Evolutionary conservation across 1,284 basidiomycete species (phyloP).

Genomic region (Ganoderma resinaceum): DNA sequence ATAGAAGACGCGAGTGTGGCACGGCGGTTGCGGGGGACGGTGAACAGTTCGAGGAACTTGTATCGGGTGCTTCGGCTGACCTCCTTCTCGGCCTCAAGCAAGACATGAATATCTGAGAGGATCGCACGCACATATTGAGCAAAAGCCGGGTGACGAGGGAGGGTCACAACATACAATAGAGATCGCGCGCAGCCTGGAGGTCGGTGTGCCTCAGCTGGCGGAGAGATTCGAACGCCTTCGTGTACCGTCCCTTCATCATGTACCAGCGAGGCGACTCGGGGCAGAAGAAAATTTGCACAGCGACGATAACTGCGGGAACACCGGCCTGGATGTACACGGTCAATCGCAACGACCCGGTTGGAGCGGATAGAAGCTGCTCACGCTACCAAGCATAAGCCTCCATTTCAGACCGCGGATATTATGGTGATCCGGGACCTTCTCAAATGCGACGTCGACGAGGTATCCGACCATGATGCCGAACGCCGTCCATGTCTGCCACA

Average conservation of each 20-base stretch:
- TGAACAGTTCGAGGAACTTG: conserved; percentile 72
- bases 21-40: conserved; percentile 75
- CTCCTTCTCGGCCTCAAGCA: conserved; percentile 69
- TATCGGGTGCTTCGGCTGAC: conserved; percentile 53
- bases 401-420: conserved; percentile 66
- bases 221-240: conserved; percentile 70
- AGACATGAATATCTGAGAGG: conserved; percentile 61
- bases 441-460: conserved; percentile 61
- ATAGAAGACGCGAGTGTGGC: conserved; percentile 73
- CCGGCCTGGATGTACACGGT: conserved; percentile 52
- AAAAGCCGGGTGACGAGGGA: not conserved
- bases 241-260: conserved; percentile 71
- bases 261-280: conserved; percentile 78
- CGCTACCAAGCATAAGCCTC: conserved; percentile 70
- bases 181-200: conserved; percentile 79
- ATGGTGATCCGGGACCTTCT: conserved; percentile 53
- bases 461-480: conserved; percentile 77
- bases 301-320: conserved; percentile 65
- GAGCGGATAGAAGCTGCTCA: conserved; percentile 33
- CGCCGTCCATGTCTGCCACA: conserved; percentile 80
- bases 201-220: conserved; percentile 67
- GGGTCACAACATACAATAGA: conserved; percentile 48
- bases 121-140: not conserved
- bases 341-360: not conserved
- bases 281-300: conserved; percentile 60